phyloP scores from a whole-genome alignment of 768 basidiomycete genomes.

The Trametes villosa region DNA sequence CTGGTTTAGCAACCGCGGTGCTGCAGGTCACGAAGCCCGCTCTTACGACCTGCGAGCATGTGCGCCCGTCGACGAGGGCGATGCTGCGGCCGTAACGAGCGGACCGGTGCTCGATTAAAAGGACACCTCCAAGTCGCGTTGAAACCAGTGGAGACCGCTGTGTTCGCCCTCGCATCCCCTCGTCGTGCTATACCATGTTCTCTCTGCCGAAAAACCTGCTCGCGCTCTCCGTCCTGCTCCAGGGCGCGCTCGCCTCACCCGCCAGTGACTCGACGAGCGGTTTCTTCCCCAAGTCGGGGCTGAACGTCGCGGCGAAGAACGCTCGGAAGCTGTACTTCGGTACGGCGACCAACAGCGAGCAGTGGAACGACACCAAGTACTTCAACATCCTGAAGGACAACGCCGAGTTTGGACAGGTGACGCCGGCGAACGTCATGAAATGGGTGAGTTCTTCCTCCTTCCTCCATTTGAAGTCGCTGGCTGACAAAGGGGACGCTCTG shows the following conservation, averaged over 20 bases:
- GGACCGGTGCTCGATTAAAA: background rate
- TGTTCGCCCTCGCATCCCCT: background rate
- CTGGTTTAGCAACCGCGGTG: background rate
- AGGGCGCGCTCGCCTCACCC: background rate
- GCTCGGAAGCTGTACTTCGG: slow-evolving; percentile 52
- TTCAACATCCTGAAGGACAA: slow-evolving; percentile 41
- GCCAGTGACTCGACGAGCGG: background rate
- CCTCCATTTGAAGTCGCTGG: background rate
- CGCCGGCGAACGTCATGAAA: slow-evolving; percentile 51
- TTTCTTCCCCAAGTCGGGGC: slow-evolving; percentile 2
- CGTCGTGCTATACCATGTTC: background rate
- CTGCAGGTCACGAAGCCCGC: background rate
- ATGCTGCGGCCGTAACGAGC: slow-evolving; percentile 5
- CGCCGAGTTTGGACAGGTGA: slow-evolving; percentile 47
- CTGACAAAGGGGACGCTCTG: background rate
- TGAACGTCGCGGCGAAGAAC: slow-evolving; percentile 43
- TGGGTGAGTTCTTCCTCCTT: slow-evolving; percentile 35
- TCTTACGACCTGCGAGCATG: background rate
- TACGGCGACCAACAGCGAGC: slow-evolving; percentile 50
- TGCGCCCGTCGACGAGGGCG: background rate
- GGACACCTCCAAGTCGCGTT: background rate
- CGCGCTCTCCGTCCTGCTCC: background rate
- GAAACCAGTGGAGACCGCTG: background rate
- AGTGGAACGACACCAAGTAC: slow-evolving; percentile 46
- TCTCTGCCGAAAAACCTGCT: background rate